Conservation (phyloP, 495 filamentous ascomycete genomes). For the Alectoria sarmentosa region DNA sequence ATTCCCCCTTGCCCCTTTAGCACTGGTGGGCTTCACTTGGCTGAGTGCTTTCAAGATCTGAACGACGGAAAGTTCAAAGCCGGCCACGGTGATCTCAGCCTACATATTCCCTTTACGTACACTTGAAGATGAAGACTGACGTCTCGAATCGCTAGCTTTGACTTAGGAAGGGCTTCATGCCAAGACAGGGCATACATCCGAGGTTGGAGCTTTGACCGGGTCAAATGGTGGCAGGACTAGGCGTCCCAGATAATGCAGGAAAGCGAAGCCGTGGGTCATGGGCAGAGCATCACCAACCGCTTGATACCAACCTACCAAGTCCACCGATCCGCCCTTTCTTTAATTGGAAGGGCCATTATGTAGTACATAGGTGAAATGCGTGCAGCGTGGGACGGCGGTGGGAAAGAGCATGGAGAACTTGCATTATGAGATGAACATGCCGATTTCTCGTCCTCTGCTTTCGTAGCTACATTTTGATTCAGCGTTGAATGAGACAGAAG, state of each 20-base stretch:
- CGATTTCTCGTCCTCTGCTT: neutral
- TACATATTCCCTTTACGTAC: neutral
- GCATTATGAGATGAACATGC: neutral
- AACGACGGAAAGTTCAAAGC: too few species aligned
- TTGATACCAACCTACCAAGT: neutral
- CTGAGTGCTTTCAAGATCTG: too few species aligned
- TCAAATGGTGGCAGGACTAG: neutral
- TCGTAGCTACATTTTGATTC: neutral
- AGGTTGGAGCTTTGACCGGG: neutral
- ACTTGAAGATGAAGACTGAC: neutral
- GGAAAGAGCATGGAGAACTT: neutral
- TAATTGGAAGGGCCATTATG: neutral
- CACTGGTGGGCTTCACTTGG: too few species aligned
- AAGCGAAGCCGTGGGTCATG: neutral
- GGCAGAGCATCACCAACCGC: neutral
- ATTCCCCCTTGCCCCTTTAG: too few species aligned
- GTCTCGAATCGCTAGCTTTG: neutral
- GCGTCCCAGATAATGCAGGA: neutral
- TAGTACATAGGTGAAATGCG: neutral
- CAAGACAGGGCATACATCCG: neutral
- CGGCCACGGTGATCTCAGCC: too few species aligned
- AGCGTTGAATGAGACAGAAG: neutral
- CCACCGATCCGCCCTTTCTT: neutral
- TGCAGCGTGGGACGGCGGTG: neutral
- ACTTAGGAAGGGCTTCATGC: neutral